Evolutionary conservation across 2,329 filamentous ascomycete species (phyloP).

Genomic region (Zymoseptoria pseudotritici): DNA sequence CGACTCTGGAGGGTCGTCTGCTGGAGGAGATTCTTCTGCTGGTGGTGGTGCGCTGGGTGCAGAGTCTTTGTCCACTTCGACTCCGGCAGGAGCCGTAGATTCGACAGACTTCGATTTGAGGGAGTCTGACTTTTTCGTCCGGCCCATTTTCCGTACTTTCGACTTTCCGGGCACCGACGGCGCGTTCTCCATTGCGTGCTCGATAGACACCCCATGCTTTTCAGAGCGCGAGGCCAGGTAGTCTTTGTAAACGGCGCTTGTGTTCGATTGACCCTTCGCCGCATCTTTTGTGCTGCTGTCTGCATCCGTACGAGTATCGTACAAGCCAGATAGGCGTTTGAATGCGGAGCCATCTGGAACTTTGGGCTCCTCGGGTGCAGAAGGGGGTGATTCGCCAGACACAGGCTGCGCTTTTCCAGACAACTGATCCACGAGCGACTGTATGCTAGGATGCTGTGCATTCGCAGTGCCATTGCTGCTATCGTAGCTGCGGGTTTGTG

Average conservation of each 20-base stretch:
- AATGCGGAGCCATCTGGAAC: background rate
- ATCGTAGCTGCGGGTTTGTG: background rate
- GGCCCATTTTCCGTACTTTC: conserved; percentile 4
- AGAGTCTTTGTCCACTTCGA: background rate
- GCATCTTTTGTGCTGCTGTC: background rate
- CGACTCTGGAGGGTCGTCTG: background rate
- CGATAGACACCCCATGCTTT: background rate
- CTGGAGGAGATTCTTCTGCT: background rate
- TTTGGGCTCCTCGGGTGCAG: background rate
- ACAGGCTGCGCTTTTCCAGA: background rate
- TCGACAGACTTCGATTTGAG: background rate
- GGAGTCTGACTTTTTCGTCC: background rate
- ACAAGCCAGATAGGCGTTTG: background rate
- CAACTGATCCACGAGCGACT: background rate
- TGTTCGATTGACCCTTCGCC: background rate
- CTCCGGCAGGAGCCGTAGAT: background rate
- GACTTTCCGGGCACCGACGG: background rate
- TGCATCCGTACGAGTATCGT: background rate
- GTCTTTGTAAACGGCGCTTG: background rate
- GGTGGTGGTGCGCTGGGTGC: background rate
- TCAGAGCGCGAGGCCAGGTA: background rate
- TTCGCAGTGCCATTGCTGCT: background rate
- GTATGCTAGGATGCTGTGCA: background rate
- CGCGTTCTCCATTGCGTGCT: background rate
- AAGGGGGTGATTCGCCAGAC: background rate